Evolutionary conservation across 2,329 filamentous ascomycete genomes (phyloP).

Genomic region (Fusarium pseudonygamai): DNA sequence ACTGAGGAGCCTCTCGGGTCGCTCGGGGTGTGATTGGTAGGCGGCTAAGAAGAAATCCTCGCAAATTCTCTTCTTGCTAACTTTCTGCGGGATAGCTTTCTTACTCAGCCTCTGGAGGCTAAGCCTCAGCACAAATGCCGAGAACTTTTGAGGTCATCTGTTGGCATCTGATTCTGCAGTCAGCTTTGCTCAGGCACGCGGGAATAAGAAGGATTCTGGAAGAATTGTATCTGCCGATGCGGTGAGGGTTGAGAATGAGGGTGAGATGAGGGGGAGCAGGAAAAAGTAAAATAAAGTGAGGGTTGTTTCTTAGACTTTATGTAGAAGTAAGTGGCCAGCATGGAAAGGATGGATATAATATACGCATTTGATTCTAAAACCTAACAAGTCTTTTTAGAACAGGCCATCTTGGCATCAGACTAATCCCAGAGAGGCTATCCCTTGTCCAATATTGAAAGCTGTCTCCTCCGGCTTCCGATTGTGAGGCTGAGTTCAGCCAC

Average conservation of each 20-base stretch:
- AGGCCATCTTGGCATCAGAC: too few relatives aligned
- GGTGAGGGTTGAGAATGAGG: not conserved
- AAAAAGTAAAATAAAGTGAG: not conserved
- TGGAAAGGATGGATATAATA: not conserved
- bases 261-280: not conserved
- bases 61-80: not conserved
- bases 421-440: not conserved
- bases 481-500: not conserved
- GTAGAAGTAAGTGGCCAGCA: not conserved
- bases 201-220: not conserved
- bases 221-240: not conserved
- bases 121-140: not conserved
- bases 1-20: not conserved
- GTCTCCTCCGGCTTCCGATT: not conserved
- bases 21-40: not conserved
- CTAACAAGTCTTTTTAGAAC: too few relatives aligned
- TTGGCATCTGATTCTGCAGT: not conserved
- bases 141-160: not conserved
- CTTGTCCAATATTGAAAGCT: fast-evolving
- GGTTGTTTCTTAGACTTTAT: not conserved
- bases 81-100: not conserved
- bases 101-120: not conserved
- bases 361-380: not conserved
- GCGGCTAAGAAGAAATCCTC: too few relatives aligned
- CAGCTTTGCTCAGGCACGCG: not conserved